Evolutionary conservation across 1,284 basidiomycete genomes (phyloP).

Genomic region (Cryptococcus jaspeensis): DNA sequence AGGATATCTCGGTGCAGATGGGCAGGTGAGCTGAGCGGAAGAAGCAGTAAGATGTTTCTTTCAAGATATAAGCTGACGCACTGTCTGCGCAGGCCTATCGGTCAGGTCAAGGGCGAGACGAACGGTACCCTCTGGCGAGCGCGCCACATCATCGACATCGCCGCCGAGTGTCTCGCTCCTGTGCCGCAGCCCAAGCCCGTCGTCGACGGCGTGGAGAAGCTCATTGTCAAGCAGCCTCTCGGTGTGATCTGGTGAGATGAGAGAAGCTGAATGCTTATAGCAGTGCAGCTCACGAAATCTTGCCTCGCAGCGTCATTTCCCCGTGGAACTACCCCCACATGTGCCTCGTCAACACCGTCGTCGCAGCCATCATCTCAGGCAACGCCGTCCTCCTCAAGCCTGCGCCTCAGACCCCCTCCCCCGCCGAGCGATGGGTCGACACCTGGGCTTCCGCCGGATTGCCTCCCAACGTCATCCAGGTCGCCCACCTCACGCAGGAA

Average conservation of each 20-base stretch:
- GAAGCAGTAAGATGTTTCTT: too few relatives aligned
- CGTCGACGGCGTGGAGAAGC: constrained; percentile 75
- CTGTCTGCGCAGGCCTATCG: constrained; percentile 63
- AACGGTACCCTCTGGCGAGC: constrained; percentile 77
- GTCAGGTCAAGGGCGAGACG: constrained; percentile 74
- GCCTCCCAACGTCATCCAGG: constrained; percentile 71
- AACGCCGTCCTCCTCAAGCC: constrained; percentile 90
- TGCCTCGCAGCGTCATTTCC: constrained; percentile 28
- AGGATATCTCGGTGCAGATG: constrained; percentile 76
- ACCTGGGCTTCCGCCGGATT: constrained; percentile 73
- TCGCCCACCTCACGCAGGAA: constrained; percentile 71
- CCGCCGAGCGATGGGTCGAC: constrained; percentile 73
- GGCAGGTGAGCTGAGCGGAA: constrained; percentile 63
- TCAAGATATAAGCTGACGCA: constrained; percentile 4
- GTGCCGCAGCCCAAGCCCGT: constrained; percentile 71
- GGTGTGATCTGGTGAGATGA: constrained; percentile 91
- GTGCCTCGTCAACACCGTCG: constrained; percentile 80
- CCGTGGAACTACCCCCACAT: constrained; percentile 78
- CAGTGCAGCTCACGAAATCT: constrained; percentile 30
- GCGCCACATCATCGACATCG: constrained; percentile 80
- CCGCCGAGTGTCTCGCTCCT: constrained; percentile 71
- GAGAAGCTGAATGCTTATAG: not conserved
- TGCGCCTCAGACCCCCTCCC: constrained; percentile 87
- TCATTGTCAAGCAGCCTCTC: constrained; percentile 75
- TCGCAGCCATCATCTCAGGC: constrained; percentile 80